Conservation (phyloP, 208 protist species). For the Vickermania spadyakhi region DNA sequence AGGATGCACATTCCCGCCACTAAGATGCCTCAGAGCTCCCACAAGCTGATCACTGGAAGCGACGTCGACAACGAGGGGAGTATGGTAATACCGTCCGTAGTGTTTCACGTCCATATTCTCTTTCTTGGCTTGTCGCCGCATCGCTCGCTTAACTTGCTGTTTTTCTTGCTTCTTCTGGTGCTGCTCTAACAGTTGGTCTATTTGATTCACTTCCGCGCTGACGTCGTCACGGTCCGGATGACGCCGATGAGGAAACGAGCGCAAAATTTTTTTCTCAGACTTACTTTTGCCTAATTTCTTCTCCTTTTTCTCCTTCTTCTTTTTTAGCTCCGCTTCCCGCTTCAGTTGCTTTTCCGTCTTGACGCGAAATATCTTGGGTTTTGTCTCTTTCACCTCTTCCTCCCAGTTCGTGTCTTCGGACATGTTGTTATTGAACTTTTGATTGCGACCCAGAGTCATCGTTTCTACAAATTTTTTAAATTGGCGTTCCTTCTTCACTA, state of each 20-base stretch:
- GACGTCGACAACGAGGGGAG: slow-evolving; percentile 65
- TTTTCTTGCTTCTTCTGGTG: slow-evolving; percentile 27
- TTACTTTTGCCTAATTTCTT: slow-evolving; percentile 39
- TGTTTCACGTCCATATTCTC: slow-evolving; percentile 56
- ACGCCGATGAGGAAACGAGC: slow-evolving; percentile 51
- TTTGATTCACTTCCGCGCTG: slow-evolving; percentile 31
- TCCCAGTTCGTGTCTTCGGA: slow-evolving; percentile 72
- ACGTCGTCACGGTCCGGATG: slow-evolving; percentile 57
- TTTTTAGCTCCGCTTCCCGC: slow-evolving; percentile 21
- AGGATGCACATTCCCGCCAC: slow-evolving; percentile 61
- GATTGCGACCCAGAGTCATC: slow-evolving; percentile 49
- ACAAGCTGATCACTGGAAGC: slow-evolving; percentile 59
- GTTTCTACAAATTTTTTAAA: slow-evolving; percentile 64
- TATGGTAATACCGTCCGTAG: slow-evolving; percentile 82
- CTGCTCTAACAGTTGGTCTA: slow-evolving; percentile 37
- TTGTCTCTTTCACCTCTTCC: slow-evolving; percentile 59
- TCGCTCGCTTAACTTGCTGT: slow-evolving; percentile 21
- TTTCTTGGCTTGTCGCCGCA: slow-evolving; percentile 49
- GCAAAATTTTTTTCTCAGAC: slow-evolving; percentile 21
- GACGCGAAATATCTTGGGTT: slow-evolving; percentile 4
- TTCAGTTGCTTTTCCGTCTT: slow-evolving; percentile 14
- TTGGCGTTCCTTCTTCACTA: slow-evolving; percentile 49
- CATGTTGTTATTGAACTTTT: slow-evolving; percentile 36
- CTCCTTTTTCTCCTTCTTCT: slow-evolving; percentile 34
- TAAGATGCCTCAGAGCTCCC: slow-evolving; percentile 72